Evolutionary conservation across 495 filamentous ascomycete genomes (phyloP).

Genomic region (Aspergillus egyptiacus): DNA sequence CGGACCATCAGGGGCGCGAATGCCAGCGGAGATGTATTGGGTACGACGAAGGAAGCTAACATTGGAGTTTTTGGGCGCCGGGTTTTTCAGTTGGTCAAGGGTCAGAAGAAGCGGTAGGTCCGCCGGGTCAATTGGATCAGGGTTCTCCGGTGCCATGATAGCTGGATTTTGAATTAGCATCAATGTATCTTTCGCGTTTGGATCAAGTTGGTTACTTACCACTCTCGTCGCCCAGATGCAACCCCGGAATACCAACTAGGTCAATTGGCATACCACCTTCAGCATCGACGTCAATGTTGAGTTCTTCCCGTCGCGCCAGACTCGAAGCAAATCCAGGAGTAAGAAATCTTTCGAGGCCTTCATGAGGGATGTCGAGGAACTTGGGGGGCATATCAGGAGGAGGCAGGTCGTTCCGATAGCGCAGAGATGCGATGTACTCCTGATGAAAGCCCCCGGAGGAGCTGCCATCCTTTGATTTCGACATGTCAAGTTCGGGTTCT

Average conservation of each 20-base stretch:
- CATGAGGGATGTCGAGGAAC: slow-evolving; percentile 91
- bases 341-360: slow-evolving; percentile 82
- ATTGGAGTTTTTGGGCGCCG: slow-evolving; percentile 57
- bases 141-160: slow-evolving; percentile 67
- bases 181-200: slow-evolving; percentile 8
- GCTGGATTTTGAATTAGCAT: slow-evolving; percentile 42
- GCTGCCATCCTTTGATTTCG: slow-evolving; percentile 39
- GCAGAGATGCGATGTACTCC: slow-evolving; percentile 91
- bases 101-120: slow-evolving; percentile 77
- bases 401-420: slow-evolving; percentile 91
- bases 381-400: slow-evolving; percentile 91
- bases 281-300: slow-evolving; percentile 94
- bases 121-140: slow-evolving; percentile 66
- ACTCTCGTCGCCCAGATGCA: slow-evolving; percentile 93
- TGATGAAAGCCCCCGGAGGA: slow-evolving; percentile 69
- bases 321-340: slow-evolving; percentile 81
- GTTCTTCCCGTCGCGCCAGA: slow-evolving; percentile 80
- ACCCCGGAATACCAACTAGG: slow-evolving; percentile 84
- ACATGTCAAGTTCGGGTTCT: slow-evolving; percentile 14
- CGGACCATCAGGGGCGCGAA: slow-evolving; percentile 35
- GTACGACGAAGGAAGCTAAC: slow-evolving; percentile 94
- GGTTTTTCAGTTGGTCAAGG: slow-evolving; percentile 74
- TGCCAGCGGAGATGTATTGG: slow-evolving; percentile 83
- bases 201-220: slow-evolving; percentile 52
- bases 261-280: slow-evolving; percentile 97